Conservation (phyloP, 2,329 filamentous ascomycete genomes). For the Fusarium equiseti region DNA sequence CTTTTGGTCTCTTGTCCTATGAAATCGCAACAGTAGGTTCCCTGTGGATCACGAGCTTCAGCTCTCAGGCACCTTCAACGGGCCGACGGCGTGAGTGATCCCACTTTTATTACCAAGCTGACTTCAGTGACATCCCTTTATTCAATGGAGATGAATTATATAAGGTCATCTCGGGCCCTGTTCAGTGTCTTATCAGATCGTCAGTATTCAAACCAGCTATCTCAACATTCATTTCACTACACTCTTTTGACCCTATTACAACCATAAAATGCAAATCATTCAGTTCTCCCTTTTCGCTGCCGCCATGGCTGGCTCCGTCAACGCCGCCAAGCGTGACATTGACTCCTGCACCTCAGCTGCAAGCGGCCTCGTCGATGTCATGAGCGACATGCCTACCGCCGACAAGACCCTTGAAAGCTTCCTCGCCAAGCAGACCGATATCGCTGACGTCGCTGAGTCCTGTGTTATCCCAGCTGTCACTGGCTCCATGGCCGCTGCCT, state of each 20-base stretch:
- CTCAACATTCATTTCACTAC: background rate
- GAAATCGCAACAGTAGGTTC: background rate
- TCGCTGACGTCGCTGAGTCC: background rate
- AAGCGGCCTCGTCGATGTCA: background rate
- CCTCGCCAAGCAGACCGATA: background rate
- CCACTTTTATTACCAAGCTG: background rate
- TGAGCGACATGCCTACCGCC: conserved; percentile 2
- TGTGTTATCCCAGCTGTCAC: conserved; percentile 4
- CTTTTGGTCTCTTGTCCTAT: background rate
- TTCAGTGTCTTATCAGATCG: background rate
- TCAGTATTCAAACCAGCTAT: background rate
- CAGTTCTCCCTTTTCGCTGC: background rate
- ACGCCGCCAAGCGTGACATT: background rate
- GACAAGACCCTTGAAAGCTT: background rate
- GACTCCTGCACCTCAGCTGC: background rate
- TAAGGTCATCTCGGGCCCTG: background rate
- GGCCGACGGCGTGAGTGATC: background rate
- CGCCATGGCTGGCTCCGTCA: background rate
- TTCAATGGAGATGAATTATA: background rate
- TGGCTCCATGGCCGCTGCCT: background rate
- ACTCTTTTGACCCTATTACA: background rate
- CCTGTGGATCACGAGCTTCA: background rate
- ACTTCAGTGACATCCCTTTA: background rate
- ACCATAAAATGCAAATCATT: background rate
- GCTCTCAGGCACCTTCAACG: background rate